Percentiles rank a stretch among this genome's conserved stretches.
Conservation (phyloP, 305 asterid species). For the Fraxinus sp. region DNA sequence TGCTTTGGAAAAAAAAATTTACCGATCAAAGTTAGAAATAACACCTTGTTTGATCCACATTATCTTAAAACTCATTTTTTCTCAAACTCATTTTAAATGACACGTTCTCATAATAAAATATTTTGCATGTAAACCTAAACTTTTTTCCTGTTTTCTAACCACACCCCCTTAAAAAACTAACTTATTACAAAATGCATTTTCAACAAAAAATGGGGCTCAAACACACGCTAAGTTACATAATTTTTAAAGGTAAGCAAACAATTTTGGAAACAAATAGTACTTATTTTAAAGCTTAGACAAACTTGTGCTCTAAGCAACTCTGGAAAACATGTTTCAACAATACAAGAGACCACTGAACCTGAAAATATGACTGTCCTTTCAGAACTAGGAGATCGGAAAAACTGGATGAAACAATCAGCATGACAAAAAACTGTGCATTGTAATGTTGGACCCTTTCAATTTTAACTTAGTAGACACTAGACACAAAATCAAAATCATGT, state of each 20-base stretch:
- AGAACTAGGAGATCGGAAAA: not conserved
- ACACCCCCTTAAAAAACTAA: not conserved
- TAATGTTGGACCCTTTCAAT: not conserved
- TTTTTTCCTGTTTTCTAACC: not conserved
- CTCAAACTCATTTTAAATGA: not conserved
- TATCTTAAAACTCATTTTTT: not conserved
- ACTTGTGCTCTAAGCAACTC: not conserved
- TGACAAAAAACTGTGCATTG: not conserved
- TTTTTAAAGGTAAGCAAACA: not conserved
- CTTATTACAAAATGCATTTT: too few relatives aligned
- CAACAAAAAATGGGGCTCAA: not conserved
- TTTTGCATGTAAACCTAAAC: not conserved
- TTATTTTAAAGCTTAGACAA: not conserved
- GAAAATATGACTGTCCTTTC: not conserved
- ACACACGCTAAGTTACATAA: not conserved
- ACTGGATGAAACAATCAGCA: not conserved
- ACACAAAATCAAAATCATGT: not conserved
- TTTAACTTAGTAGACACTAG: not conserved
- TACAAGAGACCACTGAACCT: not conserved
- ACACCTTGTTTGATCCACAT: not conserved
- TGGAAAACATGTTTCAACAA: not conserved
- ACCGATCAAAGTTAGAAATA: not conserved
- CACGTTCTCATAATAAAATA: not conserved
- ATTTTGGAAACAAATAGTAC: not conserved
- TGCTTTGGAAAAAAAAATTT: not conserved